Conservation (phyloP, 192 early-diverging fungal genomes). For the Phlyctochytrium arcticum region DNA sequence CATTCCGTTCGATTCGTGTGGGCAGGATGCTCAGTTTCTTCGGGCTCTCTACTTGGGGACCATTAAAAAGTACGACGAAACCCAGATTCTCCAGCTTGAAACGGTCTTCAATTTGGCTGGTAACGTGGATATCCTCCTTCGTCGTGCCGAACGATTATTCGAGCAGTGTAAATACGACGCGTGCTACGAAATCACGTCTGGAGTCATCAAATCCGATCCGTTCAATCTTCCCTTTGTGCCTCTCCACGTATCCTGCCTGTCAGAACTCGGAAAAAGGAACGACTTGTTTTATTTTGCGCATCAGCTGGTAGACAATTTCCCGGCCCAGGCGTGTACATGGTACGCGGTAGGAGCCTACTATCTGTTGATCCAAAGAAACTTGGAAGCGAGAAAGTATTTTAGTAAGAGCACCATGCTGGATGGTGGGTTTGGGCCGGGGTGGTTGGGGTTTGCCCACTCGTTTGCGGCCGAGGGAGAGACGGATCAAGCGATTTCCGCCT, state of each 20-base stretch:
- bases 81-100: conserved; percentile 9
- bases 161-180: conserved; percentile 11
- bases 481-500: conserved; percentile 74
- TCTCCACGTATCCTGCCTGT: conserved; percentile 64
- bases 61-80: conserved; percentile 11
- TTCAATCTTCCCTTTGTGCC: conserved; percentile 57
- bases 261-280: conserved; percentile 56
- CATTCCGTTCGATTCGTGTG: conserved; percentile 4
- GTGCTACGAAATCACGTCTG: conserved; percentile 54
- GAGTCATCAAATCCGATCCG: conserved; percentile 57
- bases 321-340: conserved; percentile 62
- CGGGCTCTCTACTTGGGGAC: background rate
- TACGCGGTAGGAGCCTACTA: conserved; percentile 80
- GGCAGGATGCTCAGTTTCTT: conserved; percentile 1
- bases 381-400: conserved; percentile 65
- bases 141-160: conserved; percentile 15
- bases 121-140: conserved; percentile 9
- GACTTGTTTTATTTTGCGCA: conserved; percentile 72
- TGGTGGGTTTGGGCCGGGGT: conserved; percentile 59
- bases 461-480: conserved; percentile 69
- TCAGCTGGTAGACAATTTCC: conserved; percentile 60
- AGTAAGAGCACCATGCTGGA: conserved; percentile 60
- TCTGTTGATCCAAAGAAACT: conserved; percentile 48
- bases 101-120: conserved; percentile 12
- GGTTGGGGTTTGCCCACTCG: conserved; percentile 80